Base-by-base conservation (phyloP, 805 yeast genomes). In the Wickerhamomyces strasburgensis region DNA sequence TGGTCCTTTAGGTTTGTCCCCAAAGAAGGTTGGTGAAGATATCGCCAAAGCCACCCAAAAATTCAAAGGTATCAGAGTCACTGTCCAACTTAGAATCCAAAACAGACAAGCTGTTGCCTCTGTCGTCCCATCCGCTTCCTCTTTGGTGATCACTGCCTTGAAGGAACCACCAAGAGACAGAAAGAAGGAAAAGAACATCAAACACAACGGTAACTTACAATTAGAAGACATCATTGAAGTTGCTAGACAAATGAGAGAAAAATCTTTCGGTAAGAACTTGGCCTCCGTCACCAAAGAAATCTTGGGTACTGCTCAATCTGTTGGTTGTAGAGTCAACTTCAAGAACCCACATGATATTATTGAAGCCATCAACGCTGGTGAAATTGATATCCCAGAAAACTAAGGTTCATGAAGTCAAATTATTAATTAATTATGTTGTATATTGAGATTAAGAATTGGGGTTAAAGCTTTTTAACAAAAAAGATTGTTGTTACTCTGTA, bases 11-110 rank as follows among this genome's bases (percentile, higher is more conserved):
- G 98, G 98, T 88, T 79, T 93, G 62, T 88, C 97, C 51, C 97
- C 98, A 78, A 93, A 90, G 95, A 90, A 93, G 84, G 96, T 93
- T 67, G 98, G 98, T 89, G 98, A 93, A 76, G 98, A 93, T 70
- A 93, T 93, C 64, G 98, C 98, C 70, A 93, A 93, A 84, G 98
- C 98, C 70, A 90, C 98, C 77, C 84, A 85, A 77, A 80, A 83
- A 68, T 90, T 80, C 94, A 93, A 93, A 78, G 98, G 98, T 80
- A 90, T 93, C 65, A 86, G 90, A 74, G 98, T 93, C 66, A 93
- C 98, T 57, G 98, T 93, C 53, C 95, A 88, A 78, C 81, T 93
- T 72, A 93, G 82, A 72, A 89, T 93, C 67, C 98, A 93, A 80
- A 93, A 93, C 95, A 89, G 98, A 84, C 98, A 93, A 78, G 98